phyloP scores from a whole-genome alignment of 2,329 filamentous ascomycete species.

The Ascochyta pisi region DNA sequence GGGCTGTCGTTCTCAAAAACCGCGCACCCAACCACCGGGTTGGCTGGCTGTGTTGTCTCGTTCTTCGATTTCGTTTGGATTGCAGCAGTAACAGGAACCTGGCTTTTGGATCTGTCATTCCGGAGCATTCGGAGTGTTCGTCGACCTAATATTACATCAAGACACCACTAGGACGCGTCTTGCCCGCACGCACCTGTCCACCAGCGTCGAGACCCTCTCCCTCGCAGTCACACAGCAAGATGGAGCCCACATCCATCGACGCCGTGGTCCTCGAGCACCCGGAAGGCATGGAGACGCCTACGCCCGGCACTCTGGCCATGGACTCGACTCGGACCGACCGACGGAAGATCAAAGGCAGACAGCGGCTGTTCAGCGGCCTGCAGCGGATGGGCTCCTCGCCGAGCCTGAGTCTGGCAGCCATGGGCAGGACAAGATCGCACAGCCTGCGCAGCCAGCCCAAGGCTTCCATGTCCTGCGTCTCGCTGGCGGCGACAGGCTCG shows the following conservation, averaged over 20 bases:
- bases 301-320: constrained; percentile 23
- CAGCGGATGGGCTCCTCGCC: constrained; percentile 84
- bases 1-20: constrained; percentile 28
- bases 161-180: constrained; percentile 7
- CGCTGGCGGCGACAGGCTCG: constrained; percentile 60
- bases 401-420: constrained; percentile 71
- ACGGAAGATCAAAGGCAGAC: constrained; percentile 71
- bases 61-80: constrained; percentile 12
- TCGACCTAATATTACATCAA: constrained; percentile 1
- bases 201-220: constrained; percentile 10
- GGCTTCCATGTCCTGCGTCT: constrained; percentile 70
- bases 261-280: constrained; percentile 45
- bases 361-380: constrained; percentile 74
- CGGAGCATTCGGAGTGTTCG: not conserved
- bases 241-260: constrained; percentile 50
- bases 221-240: constrained; percentile 21
- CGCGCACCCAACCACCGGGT: constrained; percentile 36
- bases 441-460: constrained; percentile 69
- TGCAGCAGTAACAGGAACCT: constrained; percentile 4
- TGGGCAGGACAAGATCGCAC: constrained; percentile 69
- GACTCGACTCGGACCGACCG: constrained; percentile 40
- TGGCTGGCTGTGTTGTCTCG: constrained; percentile 12
- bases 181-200: constrained; percentile 19
- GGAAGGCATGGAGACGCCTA: constrained; percentile 22
- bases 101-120: constrained; percentile 2